Conservation (phyloP, 441 rosid genomes). For the Arabidopsis hybrid region DNA sequence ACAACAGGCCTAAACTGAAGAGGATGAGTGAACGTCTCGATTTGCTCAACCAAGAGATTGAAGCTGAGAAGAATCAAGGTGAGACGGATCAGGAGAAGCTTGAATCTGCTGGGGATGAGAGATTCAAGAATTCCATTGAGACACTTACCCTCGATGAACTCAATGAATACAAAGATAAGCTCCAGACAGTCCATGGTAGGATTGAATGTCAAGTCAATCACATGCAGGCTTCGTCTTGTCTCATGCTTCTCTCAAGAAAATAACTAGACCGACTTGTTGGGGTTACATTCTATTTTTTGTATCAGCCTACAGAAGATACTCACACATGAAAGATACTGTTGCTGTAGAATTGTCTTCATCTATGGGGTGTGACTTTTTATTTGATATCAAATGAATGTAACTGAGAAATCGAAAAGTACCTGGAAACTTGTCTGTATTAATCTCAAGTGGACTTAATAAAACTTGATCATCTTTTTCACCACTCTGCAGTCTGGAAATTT, state of each 20-base stretch:
- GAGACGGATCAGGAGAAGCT: slow-evolving; percentile 27
- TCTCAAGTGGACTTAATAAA: slow-evolving; percentile 3
- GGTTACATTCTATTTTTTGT: slow-evolving; percentile 26
- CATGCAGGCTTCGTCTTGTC: slow-evolving; percentile 42
- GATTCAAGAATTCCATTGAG: slow-evolving; percentile 38
- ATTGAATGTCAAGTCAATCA: slow-evolving; percentile 33
- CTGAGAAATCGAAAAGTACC: slow-evolving; percentile 23
- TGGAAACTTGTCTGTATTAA: slow-evolving; percentile 14
- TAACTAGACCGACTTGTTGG: slow-evolving; percentile 19
- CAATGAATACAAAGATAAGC: slow-evolving; percentile 31
- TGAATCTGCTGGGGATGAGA: slow-evolving; percentile 41
- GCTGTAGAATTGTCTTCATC: slow-evolving; percentile 14
- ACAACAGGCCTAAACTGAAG: slow-evolving; percentile 20
- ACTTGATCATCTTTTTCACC: slow-evolving; percentile 24
- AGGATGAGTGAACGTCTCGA: slow-evolving; percentile 34
- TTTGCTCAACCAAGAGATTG: slow-evolving; percentile 39
- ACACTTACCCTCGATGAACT: slow-evolving; percentile 40
- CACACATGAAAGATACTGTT: slow-evolving; percentile 24
- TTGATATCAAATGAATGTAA: slow-evolving; percentile 31
- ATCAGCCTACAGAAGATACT: slow-evolving; percentile 23
- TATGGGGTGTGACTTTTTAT: slow-evolving; percentile 11
- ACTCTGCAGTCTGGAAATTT: slow-evolving; percentile 20
- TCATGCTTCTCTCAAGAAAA: slow-evolving; percentile 35
- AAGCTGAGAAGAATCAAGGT: slow-evolving; percentile 43
- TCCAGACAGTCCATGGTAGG: slow-evolving; percentile 32